A percentile compares a stretch with the other conserved stretches of the same genome.
These are phyloP conservation scores for Biscutella laevigata DNA, from an alignment of 441 rosid genomes.

Conservation along the genomic window DNA sequence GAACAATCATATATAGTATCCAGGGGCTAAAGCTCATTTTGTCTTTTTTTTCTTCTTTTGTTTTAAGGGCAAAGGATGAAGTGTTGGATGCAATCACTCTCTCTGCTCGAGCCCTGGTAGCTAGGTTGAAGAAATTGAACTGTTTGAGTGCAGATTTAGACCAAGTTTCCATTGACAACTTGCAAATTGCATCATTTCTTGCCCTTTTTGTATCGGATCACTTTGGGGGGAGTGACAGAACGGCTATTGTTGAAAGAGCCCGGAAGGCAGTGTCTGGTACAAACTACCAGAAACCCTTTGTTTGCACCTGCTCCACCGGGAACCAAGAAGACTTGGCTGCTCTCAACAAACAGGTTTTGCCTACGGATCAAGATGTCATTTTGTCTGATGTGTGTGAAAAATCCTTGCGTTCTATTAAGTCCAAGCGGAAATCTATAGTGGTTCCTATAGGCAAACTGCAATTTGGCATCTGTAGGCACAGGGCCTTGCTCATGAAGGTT, in stretches of 20 bases:
- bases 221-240: slow-evolving; percentile 92
- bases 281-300: slow-evolving; percentile 75
- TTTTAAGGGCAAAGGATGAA: slow-evolving; percentile 70
- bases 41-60: slow-evolving; percentile 7
- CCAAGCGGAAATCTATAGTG: slow-evolving; percentile 51
- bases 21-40: slow-evolving; percentile 1
- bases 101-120: slow-evolving; percentile 62
- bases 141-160: slow-evolving; percentile 37
- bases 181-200: slow-evolving; percentile 66
- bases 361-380: slow-evolving; percentile 40
- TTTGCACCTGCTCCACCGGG: slow-evolving; percentile 90
- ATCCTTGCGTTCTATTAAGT: slow-evolving; percentile 60
- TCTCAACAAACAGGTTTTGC: slow-evolving; percentile 29
- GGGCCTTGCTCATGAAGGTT: slow-evolving; percentile 93
- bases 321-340: slow-evolving; percentile 34
- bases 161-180: slow-evolving; percentile 33
- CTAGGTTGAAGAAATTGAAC: slow-evolving; percentile 44
- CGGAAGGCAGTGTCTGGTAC: slow-evolving; percentile 73
- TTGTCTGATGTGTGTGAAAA: slow-evolving; percentile 77
- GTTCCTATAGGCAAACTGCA: slow-evolving; percentile 81
- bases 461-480: slow-evolving; percentile 90
- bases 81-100: slow-evolving; percentile 66
- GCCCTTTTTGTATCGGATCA: slow-evolving; percentile 95
- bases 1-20: neutral
- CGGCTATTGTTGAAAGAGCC: slow-evolving; percentile 51